Evolutionary conservation across 2,329 filamentous ascomycete genomes (phyloP), one percentile per base, ranked within the genome.

Genomic region (Cercospora brassicicola): DNA sequence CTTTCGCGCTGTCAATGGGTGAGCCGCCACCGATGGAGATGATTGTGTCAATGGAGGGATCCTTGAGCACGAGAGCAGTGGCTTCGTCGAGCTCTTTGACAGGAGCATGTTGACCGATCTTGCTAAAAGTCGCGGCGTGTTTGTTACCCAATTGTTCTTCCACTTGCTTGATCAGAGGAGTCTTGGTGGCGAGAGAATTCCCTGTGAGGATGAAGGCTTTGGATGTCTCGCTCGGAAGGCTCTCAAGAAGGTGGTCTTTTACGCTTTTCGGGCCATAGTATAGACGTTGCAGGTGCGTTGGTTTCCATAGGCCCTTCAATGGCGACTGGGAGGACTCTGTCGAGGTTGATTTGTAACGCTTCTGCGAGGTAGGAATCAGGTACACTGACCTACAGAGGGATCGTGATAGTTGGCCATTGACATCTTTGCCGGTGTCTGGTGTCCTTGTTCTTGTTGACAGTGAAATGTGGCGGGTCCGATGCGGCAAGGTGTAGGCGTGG

Each of bases 171-270:
- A 88, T 81, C 7, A 88, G 78, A 0, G 81, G 78, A 0, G 86
- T 87, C 72, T 86, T 87, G 51, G 76, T 84, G 6, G 84, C 83
- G 6, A 88, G 80, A 0, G 85, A 87, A 51, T 76, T 79, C 26
- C 85, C 85, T 0, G 86, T 87, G 55, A 88, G 82, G 73, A 88
- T 85, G 77, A 87, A 87, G 1, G 85, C 86, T 77, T 86, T 86
- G 62, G 84, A 86, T 2, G 73, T 74, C 2, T 77, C 72, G 10
- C 67, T 78, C 0, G 81, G 84, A 0, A 87, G 80, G 61, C 78
- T 80, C 20, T 79, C 77, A 11, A 84, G 67, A 2, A 87, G 77
- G 69, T 87, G 79, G 9, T 81, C 80, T 65, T 79, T 67, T 3
- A 87, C 85, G 7, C 80, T 82, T 28, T 79, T 74, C 4, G 82